Evolutionary conservation across 2,329 filamentous ascomycete species (phyloP).

Genomic region (Phaeosphaeriaceae sp.): DNA sequence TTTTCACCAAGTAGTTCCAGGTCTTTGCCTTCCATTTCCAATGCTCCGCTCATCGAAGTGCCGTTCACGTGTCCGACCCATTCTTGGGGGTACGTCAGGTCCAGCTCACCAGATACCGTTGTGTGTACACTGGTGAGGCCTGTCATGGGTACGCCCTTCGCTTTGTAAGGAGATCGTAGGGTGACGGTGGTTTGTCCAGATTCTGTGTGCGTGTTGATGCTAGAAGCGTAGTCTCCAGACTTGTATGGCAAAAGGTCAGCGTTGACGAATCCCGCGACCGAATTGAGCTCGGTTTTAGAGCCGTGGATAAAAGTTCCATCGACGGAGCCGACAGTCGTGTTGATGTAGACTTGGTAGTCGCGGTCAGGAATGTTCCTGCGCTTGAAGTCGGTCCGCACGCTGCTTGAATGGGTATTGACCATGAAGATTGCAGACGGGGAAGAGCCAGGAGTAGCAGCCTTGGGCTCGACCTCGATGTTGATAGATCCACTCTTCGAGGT

Average conservation of each 20-base stretch:
- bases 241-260: conserved; percentile 48
- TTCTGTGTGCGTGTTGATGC: conserved; percentile 42
- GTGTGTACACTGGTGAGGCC: conserved; percentile 46
- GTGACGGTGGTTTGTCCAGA: conserved; percentile 46
- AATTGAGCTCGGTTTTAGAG: conserved; percentile 43
- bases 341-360: conserved; percentile 50
- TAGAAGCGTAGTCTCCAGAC: conserved; percentile 31
- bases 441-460: conserved; percentile 34
- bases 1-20: conserved; percentile 42
- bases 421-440: conserved; percentile 47
- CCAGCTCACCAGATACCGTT: conserved; percentile 43
- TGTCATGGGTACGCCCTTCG: conserved; percentile 29
- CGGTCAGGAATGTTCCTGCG: conserved; percentile 48
- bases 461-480: conserved; percentile 49
- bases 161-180: conserved; percentile 42
- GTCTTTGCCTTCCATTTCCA: conserved; percentile 49
- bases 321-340: conserved; percentile 48
- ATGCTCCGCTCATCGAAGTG: conserved; percentile 43
- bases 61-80: conserved; percentile 52
- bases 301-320: conserved; percentile 56
- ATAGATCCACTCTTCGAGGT: conserved; percentile 52
- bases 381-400: conserved; percentile 46
- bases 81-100: conserved; percentile 50
- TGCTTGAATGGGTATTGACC: conserved; percentile 45
- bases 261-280: conserved; percentile 48